phyloP scores from a whole-genome alignment of 2,329 filamentous ascomycete species.

The Penicillium janthinellum region DNA sequence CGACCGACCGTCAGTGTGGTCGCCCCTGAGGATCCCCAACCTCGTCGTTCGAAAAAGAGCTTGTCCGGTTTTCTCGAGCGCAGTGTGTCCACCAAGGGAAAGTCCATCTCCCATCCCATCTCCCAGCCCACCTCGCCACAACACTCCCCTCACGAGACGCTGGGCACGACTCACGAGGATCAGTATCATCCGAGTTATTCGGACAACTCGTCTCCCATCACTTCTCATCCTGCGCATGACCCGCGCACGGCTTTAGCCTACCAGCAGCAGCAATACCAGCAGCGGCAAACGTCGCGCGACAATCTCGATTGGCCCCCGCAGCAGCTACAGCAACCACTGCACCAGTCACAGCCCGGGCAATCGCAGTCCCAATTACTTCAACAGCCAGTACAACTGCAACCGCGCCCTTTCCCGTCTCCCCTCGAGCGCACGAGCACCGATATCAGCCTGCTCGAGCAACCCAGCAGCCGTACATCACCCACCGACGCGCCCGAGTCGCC shows the following conservation, averaged over 20 bases:
- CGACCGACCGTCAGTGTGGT: conserved; percentile 28
- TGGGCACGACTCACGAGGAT: conserved; percentile 17
- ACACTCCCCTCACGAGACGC: conserved; percentile 2
- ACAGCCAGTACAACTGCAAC: conserved; percentile 20
- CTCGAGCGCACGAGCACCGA: conserved; percentile 34
- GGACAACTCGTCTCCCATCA: conserved; percentile 14
- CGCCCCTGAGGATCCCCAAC: conserved; percentile 29
- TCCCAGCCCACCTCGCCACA: conserved; percentile 27
- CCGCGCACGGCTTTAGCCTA: conserved; percentile 14
- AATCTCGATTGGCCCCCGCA: background rate
- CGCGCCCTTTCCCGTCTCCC: conserved; percentile 19
- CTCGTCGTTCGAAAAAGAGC: conserved; percentile 26
- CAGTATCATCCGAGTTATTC: conserved; percentile 11
- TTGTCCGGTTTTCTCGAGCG: conserved; percentile 31
- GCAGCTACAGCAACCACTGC: background rate
- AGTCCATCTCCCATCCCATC: conserved; percentile 16
- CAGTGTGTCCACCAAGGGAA: conserved; percentile 30
- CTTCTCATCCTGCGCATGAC: conserved; percentile 11
- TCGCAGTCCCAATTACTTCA: background rate
- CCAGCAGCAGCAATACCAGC: conserved; percentile 20
- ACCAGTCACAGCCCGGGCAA: background rate
- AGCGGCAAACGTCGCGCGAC: background rate
- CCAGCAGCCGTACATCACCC: conserved; percentile 23
- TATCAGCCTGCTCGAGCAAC: conserved; percentile 23
- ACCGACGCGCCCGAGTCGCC: conserved; percentile 23